A percentile compares a stretch with the other conserved stretches of the same genome.
phyloP scores from a whole-genome alignment of 208 protist species.

The Leishmania arabica region DNA sequence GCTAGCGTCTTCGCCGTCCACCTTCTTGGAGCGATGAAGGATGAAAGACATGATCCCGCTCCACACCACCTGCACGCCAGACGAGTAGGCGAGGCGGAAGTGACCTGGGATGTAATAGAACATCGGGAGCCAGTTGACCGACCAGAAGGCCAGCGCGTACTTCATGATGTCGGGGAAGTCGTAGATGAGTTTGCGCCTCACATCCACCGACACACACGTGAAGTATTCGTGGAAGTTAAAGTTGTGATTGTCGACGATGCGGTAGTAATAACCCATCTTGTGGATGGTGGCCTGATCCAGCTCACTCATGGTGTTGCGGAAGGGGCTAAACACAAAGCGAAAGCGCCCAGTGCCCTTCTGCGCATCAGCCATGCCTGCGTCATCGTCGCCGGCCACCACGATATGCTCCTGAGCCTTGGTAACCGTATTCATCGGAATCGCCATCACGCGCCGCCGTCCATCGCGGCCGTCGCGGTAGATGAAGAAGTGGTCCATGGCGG shows the following conservation, averaged over 20 bases:
- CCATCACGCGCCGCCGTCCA: slow-evolving; percentile 52
- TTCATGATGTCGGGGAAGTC: slow-evolving; percentile 75
- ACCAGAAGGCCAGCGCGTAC: slow-evolving; percentile 76
- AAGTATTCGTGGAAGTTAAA: slow-evolving; percentile 66
- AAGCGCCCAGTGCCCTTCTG: slow-evolving; percentile 22
- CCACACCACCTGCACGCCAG: slow-evolving; percentile 68
- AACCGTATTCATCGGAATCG: slow-evolving; percentile 24
- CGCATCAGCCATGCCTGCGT: slow-evolving; percentile 8
- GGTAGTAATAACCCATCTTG: slow-evolving; percentile 64
- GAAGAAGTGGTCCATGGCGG: slow-evolving; percentile 74
- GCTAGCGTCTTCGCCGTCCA: slow-evolving; percentile 22
- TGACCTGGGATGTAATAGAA: slow-evolving; percentile 86
- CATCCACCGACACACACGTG: slow-evolving; percentile 45
- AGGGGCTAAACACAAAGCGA: slow-evolving; percentile 25
- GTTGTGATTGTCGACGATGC: slow-evolving; percentile 48
- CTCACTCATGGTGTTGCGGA: slow-evolving; percentile 22
- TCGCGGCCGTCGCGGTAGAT: slow-evolving; percentile 74
- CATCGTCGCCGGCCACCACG: slow-evolving; percentile 27
- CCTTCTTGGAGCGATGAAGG: slow-evolving; percentile 50
- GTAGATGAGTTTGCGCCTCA: slow-evolving; percentile 48
- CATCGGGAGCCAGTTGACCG: slow-evolving; percentile 77
- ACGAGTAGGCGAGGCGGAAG: slow-evolving; percentile 74
- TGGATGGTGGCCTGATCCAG: slow-evolving; percentile 36
- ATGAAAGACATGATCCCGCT: slow-evolving; percentile 79
- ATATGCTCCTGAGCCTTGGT: slow-evolving; percentile 7